Percentiles rank a stretch among this genome's conserved stretches.
These are phyloP conservation scores for Microbotryomycetes sp. DNA, from an alignment of 1,284 basidiomycete species.

Conservation along the genomic window DNA sequence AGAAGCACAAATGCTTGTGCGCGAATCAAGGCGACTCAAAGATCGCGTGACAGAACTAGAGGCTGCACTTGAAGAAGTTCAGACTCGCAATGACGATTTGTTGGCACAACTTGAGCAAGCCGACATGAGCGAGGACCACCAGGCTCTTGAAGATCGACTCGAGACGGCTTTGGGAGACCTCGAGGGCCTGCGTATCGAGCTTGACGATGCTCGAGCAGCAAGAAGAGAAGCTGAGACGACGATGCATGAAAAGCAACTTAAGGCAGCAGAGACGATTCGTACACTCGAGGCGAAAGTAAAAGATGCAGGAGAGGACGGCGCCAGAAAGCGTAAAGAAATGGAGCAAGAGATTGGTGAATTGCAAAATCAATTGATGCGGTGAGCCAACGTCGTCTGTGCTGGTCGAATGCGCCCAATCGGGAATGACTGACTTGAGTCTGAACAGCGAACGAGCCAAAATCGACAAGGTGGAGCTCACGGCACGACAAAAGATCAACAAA, in stretches of 20 bases:
- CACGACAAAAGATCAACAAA: background rate
- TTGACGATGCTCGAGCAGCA: background rate
- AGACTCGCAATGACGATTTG: no score
- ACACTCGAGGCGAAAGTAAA: background rate
- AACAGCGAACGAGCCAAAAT: background rate
- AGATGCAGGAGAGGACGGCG: background rate
- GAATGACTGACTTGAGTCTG: no score
- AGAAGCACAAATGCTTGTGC: background rate
- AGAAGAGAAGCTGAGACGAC: background rate
- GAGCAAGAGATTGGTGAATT: background rate
- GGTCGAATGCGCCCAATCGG: no score
- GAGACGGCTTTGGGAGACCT: background rate
- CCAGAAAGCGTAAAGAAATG: background rate
- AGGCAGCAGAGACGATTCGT: background rate
- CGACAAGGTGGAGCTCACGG: background rate
- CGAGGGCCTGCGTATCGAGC: background rate
- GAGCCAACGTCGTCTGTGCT: no score
- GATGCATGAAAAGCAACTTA: background rate
- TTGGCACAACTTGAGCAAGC: no score
- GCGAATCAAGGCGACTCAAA: background rate
- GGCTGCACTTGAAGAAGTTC: background rate
- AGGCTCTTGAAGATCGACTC: background rate
- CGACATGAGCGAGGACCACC: background rate
- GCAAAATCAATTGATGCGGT: constrained; percentile 1
- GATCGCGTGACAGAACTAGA: background rate